Evolutionary conservation across 139 green algal species (phyloP).

Genomic region (Tetratostichococcus sp.): DNA sequence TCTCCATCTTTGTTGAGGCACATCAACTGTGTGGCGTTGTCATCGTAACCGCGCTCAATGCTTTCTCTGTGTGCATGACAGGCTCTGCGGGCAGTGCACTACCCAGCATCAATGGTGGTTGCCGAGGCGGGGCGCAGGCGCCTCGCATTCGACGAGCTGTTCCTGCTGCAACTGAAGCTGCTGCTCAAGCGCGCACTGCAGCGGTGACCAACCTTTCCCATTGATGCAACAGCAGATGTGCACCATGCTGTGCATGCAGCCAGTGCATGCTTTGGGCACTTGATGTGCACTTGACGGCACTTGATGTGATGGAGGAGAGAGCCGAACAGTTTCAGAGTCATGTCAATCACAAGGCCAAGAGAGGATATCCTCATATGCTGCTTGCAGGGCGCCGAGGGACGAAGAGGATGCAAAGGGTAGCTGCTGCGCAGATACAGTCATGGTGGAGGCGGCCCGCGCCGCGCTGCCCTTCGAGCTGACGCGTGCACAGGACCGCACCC

Average conservation of each 20-base stretch:
- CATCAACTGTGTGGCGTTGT: too few species aligned
- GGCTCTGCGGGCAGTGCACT: conserved; percentile 54
- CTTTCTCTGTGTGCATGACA: background rate
- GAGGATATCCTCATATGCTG: too few species aligned
- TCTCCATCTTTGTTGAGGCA: too few species aligned
- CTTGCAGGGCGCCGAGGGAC: background rate
- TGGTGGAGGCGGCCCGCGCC: conserved; percentile 18
- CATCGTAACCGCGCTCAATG: too few species aligned
- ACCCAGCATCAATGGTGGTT: conserved; percentile 21
- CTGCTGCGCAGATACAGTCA: conserved; percentile 2
- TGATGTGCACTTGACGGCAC: too few species aligned
- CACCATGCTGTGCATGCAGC: background rate
- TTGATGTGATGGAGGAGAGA: too few species aligned
- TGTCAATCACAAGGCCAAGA: too few species aligned
- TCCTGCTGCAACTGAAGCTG: conserved; percentile 75
- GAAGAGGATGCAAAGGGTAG: background rate
- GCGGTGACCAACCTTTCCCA: background rate
- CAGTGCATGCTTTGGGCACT: too few species aligned
- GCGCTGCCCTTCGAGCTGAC: conserved; percentile 54
- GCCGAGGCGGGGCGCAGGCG: conserved; percentile 33
- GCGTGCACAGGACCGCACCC: conserved; percentile 32
- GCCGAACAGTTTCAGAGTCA: too few species aligned
- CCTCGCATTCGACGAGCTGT: conserved; percentile 84
- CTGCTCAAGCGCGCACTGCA: conserved; percentile 35
- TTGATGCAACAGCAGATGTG: background rate